phyloP scores from a whole-genome alignment of 2,329 filamentous ascomycete species.

The Penicillium digitatum region DNA sequence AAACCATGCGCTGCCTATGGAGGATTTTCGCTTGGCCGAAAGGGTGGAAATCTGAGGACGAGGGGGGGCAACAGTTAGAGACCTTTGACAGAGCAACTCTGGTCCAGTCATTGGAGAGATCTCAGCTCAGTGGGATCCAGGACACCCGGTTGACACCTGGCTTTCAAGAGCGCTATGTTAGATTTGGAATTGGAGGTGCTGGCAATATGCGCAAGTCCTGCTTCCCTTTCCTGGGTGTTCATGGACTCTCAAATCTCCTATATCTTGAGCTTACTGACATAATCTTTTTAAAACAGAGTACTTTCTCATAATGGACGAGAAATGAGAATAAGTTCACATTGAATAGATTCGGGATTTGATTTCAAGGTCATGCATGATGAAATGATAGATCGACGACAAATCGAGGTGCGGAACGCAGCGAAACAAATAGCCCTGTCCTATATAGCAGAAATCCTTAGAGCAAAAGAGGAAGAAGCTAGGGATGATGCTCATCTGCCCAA shows the following conservation, averaged over 20 bases:
- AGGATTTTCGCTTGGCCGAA: conserved; percentile 16
- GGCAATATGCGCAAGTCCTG: conserved; percentile 24
- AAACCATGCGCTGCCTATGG: conserved; percentile 18
- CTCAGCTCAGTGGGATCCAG: not conserved
- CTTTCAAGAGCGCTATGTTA: conserved; percentile 17
- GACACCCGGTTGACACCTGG: not conserved
- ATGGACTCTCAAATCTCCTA: not conserved
- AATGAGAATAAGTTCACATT: not conserved
- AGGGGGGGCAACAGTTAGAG: conserved; percentile 9
- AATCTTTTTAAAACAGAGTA: not conserved
- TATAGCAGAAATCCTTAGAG: not conserved
- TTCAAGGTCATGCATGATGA: not conserved
- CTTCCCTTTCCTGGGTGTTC: not conserved
- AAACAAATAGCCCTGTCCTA: not conserved
- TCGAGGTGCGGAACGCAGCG: not conserved
- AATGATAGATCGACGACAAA: not conserved
- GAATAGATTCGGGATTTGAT: not conserved
- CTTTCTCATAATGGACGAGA: not conserved
- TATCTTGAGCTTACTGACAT: conserved; percentile 1
- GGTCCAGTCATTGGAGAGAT: conserved; percentile 9
- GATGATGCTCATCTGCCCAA: not conserved
- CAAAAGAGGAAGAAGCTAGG: too few species aligned
- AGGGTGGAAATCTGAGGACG: conserved; percentile 5
- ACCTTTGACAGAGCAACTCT: conserved; percentile 1
- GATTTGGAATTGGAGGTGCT: conserved; percentile 24